Conservation (phyloP, 2,329 filamentous ascomycete genomes). For the Trichoderma koningii region DNA sequence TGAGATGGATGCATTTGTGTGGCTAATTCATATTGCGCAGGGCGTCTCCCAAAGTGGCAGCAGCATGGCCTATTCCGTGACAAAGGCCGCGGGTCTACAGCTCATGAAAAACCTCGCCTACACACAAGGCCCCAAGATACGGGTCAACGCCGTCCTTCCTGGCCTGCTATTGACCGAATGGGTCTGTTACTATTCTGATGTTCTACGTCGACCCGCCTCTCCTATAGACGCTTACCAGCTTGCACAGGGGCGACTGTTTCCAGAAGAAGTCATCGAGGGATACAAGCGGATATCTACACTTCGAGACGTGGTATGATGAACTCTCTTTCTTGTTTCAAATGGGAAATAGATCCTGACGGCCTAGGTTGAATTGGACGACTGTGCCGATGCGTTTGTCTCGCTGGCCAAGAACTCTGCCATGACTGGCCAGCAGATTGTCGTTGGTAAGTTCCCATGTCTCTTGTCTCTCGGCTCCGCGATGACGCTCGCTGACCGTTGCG, state of each 20-base stretch:
- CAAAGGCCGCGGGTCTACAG: conserved; percentile 22
- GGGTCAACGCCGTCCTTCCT: conserved; percentile 23
- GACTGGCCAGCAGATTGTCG: conserved; percentile 21
- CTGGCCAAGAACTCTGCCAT: conserved; percentile 21
- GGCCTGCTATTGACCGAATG: conserved; percentile 23
- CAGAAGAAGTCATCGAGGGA: not conserved
- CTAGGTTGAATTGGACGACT: conserved; percentile 16
- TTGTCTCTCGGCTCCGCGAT: too few relatives aligned
- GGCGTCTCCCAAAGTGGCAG: not conserved
- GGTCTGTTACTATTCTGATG: not conserved
- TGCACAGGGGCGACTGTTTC: conserved; percentile 13
- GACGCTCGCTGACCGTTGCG: not conserved
- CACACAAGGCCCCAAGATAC: conserved; percentile 24
- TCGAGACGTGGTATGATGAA: conserved; percentile 9
- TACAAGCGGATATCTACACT: conserved; percentile 3
- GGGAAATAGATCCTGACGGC: too few relatives aligned
- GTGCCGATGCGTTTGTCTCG: conserved; percentile 14
- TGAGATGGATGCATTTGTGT: not conserved
- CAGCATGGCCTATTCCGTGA: conserved; percentile 24
- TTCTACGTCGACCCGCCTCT: too few relatives aligned
- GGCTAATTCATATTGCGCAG: not conserved
- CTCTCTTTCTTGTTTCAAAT: too few relatives aligned
- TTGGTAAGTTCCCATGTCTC: conserved; percentile 5
- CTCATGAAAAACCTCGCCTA: conserved; percentile 23
- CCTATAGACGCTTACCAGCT: not conserved